phyloP scores from a whole-genome alignment of 2,329 filamentous ascomycete genomes.

The Thielaviopsis punctulata region DNA sequence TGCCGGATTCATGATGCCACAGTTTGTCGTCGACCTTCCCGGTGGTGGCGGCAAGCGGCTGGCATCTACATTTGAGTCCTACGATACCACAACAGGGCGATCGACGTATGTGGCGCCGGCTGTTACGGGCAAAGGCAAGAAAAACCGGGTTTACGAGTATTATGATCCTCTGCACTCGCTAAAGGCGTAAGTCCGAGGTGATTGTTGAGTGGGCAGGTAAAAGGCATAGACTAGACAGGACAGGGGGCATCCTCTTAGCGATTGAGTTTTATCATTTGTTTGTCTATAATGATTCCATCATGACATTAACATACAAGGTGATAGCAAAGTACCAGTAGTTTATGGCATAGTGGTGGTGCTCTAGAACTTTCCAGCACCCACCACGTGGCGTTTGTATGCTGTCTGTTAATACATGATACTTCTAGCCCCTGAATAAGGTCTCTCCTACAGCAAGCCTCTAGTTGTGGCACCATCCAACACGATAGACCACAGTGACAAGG shows the following conservation, averaged over 20 bases:
- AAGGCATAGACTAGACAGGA: background rate
- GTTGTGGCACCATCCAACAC: background rate
- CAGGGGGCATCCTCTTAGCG: no score
- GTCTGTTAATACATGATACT: no score
- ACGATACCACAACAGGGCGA: slow-evolving; percentile 34
- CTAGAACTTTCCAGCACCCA: no score
- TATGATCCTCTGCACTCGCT: slow-evolving; percentile 30
- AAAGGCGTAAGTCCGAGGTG: no score
- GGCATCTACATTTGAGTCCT: slow-evolving; percentile 33
- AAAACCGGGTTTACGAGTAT: slow-evolving; percentile 36
- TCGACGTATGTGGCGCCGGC: slow-evolving; percentile 40
- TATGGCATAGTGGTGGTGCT: no score
- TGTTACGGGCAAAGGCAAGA: slow-evolving; percentile 27
- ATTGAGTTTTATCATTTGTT: background rate
- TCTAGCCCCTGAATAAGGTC: no score
- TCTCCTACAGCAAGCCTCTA: background rate
- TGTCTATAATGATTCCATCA: background rate
- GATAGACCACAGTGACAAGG: background rate
- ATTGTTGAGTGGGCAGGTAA: background rate
- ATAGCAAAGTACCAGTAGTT: no score
- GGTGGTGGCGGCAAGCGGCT: slow-evolving; percentile 46
- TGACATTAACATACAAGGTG: no score
- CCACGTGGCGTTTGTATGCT: no score
- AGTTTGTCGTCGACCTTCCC: slow-evolving; percentile 46
- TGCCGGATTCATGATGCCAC: slow-evolving; percentile 44